Percentiles rank a stretch among this genome's conserved stretches.
Conservation (phyloP, 345 rosid genomes). For the Trapa bicornis region DNA sequence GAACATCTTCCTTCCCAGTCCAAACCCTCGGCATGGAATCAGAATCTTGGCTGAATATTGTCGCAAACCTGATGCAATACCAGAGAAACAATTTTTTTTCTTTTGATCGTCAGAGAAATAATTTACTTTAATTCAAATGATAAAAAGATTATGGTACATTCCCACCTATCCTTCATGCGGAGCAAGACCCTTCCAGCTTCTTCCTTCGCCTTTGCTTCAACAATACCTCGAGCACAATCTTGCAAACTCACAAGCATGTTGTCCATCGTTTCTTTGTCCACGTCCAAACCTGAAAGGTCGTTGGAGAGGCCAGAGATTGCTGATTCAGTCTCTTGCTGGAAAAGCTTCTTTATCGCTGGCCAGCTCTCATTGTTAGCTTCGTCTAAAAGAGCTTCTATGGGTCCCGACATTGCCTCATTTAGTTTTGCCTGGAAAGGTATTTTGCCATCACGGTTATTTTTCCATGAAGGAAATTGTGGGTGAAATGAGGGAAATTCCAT, state of each 20-base stretch:
- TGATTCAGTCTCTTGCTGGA: conserved; percentile 45
- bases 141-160: neutral
- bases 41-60: conserved; percentile 78
- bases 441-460: neutral
- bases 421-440: conserved; percentile 45
- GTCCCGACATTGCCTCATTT: conserved; percentile 61
- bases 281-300: conserved; percentile 68
- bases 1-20: conserved; percentile 97
- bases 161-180: conserved; percentile 89
- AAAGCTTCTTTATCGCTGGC: conserved; percentile 78
- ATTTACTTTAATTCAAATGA: neutral
- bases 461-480: neutral
- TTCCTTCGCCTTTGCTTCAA: conserved; percentile 82
- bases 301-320: conserved; percentile 56
- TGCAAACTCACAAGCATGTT: conserved; percentile 48
- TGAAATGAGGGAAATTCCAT: neutral
- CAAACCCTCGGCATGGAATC: conserved; percentile 99
- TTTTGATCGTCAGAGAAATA: neutral
- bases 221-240: conserved; percentile 61
- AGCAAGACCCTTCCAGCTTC: conserved; percentile 81
- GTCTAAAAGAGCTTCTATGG: conserved; percentile 86
- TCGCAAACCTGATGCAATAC: conserved; percentile 55
- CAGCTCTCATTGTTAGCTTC: conserved; percentile 81
- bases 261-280: conserved; percentile 52
- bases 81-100: too few species aligned